Conservation (phyloP, 2,329 filamentous ascomycete species). For the Fusarium drepaniforme region DNA sequence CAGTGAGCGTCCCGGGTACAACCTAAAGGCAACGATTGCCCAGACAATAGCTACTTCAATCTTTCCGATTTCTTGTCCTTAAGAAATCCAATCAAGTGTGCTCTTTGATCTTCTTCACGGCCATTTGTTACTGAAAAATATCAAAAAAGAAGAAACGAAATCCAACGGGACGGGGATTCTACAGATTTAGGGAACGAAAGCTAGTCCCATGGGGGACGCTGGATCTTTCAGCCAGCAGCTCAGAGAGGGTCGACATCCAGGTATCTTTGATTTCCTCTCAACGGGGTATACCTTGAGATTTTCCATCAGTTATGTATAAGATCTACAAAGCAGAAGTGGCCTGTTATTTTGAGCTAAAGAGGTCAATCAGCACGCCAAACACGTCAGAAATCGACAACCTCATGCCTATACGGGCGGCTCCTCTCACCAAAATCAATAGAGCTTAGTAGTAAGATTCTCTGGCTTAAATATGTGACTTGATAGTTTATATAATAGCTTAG, state of each 20-base stretch:
- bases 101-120: too few species aligned
- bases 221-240: background rate
- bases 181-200: background rate
- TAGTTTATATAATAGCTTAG: background rate
- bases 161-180: background rate
- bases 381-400: background rate
- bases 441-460: background rate
- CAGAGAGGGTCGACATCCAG: background rate
- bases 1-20: background rate
- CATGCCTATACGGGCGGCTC: background rate
- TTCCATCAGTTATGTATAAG: background rate
- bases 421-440: background rate
- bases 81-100: too few species aligned
- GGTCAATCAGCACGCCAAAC: background rate
- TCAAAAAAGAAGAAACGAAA: background rate
- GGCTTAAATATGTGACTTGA: background rate
- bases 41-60: background rate
- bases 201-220: background rate
- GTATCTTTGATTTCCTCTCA: background rate
- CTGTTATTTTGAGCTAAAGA: background rate
- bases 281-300: background rate
- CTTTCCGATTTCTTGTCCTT: background rate
- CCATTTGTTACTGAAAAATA: too few species aligned
- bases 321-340: background rate
- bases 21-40: background rate